phyloP scores from a whole-genome alignment of 2,329 filamentous ascomycete genomes.

The Chaetomiaceae sp. region DNA sequence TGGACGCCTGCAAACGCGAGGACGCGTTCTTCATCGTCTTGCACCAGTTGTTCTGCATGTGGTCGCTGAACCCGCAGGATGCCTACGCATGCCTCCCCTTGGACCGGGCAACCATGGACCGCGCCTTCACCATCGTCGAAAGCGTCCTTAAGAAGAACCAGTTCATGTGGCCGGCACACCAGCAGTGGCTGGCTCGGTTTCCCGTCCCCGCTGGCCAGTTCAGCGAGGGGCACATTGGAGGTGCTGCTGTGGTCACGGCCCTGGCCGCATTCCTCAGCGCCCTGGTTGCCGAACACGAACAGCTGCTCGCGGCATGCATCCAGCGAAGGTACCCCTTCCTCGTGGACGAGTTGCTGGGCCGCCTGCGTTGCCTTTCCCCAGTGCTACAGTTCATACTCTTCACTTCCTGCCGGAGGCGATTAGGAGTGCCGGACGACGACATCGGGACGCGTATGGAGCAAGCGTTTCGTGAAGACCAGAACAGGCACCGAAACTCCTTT shows the following conservation, averaged over 20 bases:
- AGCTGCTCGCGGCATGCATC: slow-evolving; percentile 26
- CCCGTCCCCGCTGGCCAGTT: slow-evolving; percentile 28
- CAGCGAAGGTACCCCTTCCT: slow-evolving; percentile 30
- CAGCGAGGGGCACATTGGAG: slow-evolving; percentile 15
- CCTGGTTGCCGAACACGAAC: slow-evolving; percentile 40
- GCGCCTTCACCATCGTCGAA: slow-evolving; percentile 34
- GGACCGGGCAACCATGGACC: slow-evolving; percentile 28
- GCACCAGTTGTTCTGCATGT: slow-evolving; percentile 62
- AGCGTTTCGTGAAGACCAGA: slow-evolving; percentile 27
- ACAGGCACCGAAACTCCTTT: slow-evolving; percentile 10
- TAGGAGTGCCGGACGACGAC: slow-evolving; percentile 24
- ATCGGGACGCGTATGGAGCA: slow-evolving; percentile 21
- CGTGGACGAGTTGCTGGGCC: slow-evolving; percentile 32
- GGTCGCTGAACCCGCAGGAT: slow-evolving; percentile 38
- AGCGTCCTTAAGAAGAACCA: slow-evolving; percentile 37
- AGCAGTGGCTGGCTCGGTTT: slow-evolving; percentile 37
- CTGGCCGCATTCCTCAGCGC: slow-evolving; percentile 43
- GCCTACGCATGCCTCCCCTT: slow-evolving; percentile 37
- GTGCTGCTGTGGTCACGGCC: slow-evolving; percentile 24
- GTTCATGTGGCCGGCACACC: slow-evolving; percentile 26
- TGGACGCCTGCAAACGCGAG: slow-evolving; percentile 47
- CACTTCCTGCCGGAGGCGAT: slow-evolving; percentile 26
- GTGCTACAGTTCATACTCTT: slow-evolving; percentile 32
- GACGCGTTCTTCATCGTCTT: slow-evolving; percentile 63
- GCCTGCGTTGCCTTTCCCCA: slow-evolving; percentile 30